Evolutionary conservation across 208 protist genomes (phyloP).

Genomic region (Wallacemonas sp.): DNA sequence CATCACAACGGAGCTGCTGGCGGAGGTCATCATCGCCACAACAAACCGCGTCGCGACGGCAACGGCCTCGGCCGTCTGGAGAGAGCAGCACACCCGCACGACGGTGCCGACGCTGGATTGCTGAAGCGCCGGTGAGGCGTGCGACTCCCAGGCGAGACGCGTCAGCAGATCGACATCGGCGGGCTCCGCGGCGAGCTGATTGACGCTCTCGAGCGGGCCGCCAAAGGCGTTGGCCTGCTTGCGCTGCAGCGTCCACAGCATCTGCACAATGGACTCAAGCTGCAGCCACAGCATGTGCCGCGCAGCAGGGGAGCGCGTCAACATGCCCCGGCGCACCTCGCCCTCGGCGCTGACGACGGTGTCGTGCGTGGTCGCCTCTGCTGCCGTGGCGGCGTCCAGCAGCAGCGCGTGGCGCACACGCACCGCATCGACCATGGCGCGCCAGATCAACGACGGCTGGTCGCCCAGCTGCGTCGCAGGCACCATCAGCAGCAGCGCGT

Average conservation of each 20-base stretch:
- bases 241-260: conserved; percentile 78
- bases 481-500: conserved; percentile 74
- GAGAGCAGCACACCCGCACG: conserved; percentile 43
- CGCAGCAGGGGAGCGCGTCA: conserved; percentile 35
- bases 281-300: conserved; percentile 70
- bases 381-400: conserved; percentile 21
- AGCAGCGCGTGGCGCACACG: conserved; percentile 41
- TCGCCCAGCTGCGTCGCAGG: conserved; percentile 51
- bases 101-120: conserved; percentile 57
- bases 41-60: conserved; percentile 51
- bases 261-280: conserved; percentile 64
- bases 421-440: conserved; percentile 48
- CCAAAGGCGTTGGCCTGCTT: conserved; percentile 51
- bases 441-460: conserved; percentile 48
- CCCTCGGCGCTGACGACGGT: background rate
- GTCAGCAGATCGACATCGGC: conserved; percentile 67
- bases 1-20: background rate
- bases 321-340: conserved; percentile 14
- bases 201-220: conserved; percentile 21
- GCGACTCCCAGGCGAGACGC: conserved; percentile 58
- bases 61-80: conserved; percentile 36
- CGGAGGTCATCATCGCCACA: conserved; percentile 21
- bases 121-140: conserved; percentile 38
- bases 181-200: conserved; percentile 35
- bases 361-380: background rate